Percentiles rank a stretch among this genome's conserved stretches.
These are phyloP conservation scores for Pichia sp. DNA, from an alignment of 1,139 yeast genomes.

Conservation along the genomic window DNA sequence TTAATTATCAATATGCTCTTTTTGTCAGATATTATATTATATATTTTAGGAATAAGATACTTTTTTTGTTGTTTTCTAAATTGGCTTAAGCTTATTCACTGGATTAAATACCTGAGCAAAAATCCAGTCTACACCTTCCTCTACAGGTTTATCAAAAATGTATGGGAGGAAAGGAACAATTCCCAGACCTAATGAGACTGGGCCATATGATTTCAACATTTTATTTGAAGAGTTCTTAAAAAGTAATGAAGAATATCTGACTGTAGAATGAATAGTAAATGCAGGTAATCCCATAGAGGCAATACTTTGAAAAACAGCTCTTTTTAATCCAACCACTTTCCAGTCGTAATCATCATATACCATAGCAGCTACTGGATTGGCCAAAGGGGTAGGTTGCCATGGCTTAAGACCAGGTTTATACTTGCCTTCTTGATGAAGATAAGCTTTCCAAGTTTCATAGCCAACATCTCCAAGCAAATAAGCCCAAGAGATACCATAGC, in stretches of 20 bases:
- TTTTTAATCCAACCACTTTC: conserved; percentile 56
- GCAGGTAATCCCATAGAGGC: conserved; percentile 90
- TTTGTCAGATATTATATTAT: too few relatives aligned
- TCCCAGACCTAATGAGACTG: conserved; percentile 69
- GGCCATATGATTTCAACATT: conserved; percentile 38
- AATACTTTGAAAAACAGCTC: conserved; percentile 72
- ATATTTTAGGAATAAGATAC: too few relatives aligned
- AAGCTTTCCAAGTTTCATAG: conserved; percentile 70
- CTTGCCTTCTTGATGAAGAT: conserved; percentile 60
- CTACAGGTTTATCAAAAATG: conserved; percentile 78
- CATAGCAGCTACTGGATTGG: conserved; percentile 37
- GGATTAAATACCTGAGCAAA: conserved; percentile 36
- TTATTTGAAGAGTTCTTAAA: conserved; percentile 9
- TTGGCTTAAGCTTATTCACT: neutral
- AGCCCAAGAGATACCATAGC: conserved; percentile 74
- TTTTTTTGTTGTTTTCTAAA: too few relatives aligned
- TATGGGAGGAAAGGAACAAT: conserved; percentile 76
- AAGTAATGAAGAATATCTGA: conserved; percentile 39
- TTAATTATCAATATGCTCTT: too few relatives aligned
- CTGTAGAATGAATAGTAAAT: conserved; percentile 75
- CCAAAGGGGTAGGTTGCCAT: conserved; percentile 50
- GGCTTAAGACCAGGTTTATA: conserved; percentile 60
- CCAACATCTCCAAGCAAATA: conserved; percentile 76
- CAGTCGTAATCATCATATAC: conserved; percentile 47
- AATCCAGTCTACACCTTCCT: conserved; percentile 55